phyloP scores from a whole-genome alignment of 192 early-diverging fungal species.

The Spinellus fusiger region DNA sequence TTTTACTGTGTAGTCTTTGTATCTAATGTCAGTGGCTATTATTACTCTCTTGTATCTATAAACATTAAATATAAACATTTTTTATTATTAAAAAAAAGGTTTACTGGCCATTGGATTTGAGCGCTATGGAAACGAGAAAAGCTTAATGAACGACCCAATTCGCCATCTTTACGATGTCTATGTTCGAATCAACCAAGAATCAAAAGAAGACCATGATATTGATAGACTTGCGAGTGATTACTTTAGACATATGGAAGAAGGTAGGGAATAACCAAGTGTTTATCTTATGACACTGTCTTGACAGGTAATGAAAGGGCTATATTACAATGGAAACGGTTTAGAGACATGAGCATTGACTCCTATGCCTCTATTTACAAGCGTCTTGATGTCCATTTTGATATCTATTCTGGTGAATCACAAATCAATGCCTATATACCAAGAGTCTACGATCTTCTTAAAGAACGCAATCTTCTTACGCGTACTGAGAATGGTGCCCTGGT shows the following conservation, averaged over 20 bases:
- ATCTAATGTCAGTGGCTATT: no score
- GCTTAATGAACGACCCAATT: conserved; percentile 73
- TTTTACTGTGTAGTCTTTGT: neutral
- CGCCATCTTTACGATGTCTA: conserved; percentile 87
- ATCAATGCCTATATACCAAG: conserved; percentile 58
- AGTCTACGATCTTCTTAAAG: conserved; percentile 60
- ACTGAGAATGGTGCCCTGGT: conserved; percentile 71
- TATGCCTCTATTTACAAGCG: conserved; percentile 80
- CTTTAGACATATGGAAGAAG: conserved; percentile 85
- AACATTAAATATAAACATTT: no score
- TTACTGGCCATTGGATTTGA: conserved; percentile 84
- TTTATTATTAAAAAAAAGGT: conserved; percentile 34
- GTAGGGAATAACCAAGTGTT: neutral
- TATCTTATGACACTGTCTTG: neutral
- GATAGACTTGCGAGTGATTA: conserved; percentile 77
- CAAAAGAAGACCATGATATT: conserved; percentile 51
- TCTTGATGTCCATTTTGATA: conserved; percentile 77
- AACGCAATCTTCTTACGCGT: conserved; percentile 51
- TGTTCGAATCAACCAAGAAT: conserved; percentile 74
- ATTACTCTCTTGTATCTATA: no score
- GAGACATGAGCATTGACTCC: conserved; percentile 77
- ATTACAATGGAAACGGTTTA: conserved; percentile 75
- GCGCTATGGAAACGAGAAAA: conserved; percentile 63
- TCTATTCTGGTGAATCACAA: conserved; percentile 89
- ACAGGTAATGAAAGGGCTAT: conserved; percentile 56